These are phyloP conservation scores for Penicillium sp. DNA, from an alignment of 2,329 filamentous ascomycete species.

Conservation along the genomic window DNA sequence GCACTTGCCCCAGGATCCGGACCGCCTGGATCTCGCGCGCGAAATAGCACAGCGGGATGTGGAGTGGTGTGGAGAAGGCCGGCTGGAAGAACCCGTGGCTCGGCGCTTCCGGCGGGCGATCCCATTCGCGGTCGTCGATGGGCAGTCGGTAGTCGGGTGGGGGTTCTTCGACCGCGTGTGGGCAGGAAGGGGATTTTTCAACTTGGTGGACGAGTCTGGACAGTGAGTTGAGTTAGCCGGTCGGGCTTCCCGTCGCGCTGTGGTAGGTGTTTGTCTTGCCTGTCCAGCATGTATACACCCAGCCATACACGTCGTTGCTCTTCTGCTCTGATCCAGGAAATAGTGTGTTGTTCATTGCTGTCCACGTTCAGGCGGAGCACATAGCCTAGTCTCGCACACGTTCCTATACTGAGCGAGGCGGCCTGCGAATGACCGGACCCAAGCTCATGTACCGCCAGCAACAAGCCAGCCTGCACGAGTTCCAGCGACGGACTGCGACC, in stretches of 20 bases:
- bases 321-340: conserved; percentile 1
- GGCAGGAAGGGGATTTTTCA: not conserved
- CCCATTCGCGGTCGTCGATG: conserved; percentile 1
- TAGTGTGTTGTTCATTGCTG: not conserved
- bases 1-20: conserved; percentile 9
- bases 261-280: not conserved
- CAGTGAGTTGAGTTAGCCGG: too few species aligned
- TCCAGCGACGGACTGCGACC: conserved; percentile 2
- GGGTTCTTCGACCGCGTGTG: conserved; percentile 13
- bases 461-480: conserved; percentile 10
- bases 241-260: not conserved
- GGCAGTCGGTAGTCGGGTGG: conserved; percentile 4
- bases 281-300: conserved; percentile 17
- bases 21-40: conserved; percentile 10
- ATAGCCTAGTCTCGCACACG: conserved; percentile 13
- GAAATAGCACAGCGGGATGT: conserved; percentile 14
- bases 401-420: conserved; percentile 10
- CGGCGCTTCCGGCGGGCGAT: not conserved
- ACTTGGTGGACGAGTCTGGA: conserved; percentile 9
- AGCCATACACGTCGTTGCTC: conserved; percentile 17
- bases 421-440: not conserved
- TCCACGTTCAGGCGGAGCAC: conserved; percentile 9
- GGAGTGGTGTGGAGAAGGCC: not conserved
- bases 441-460: conserved; percentile 9
- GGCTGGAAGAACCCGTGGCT: not conserved